Evolutionary conservation across 768 basidiomycete species (phyloP).

Genomic region (Agrocybe chaxingu): DNA sequence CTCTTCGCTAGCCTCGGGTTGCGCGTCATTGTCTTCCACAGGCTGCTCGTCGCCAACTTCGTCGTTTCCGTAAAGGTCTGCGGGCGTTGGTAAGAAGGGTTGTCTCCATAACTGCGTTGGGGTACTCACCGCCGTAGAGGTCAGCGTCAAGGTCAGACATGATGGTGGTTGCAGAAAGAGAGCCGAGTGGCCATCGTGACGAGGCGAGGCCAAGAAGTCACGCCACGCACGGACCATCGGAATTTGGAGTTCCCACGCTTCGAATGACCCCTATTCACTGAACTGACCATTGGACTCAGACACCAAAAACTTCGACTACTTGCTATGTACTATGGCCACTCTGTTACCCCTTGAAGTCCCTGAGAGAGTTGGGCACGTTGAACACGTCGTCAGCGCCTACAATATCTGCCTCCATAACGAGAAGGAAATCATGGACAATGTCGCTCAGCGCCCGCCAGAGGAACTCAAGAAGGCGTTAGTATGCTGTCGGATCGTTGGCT

Average conservation of each 20-base stretch:
- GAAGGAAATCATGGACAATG: conserved; percentile 6
- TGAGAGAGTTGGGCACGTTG: background rate
- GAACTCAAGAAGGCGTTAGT: conserved; percentile 15
- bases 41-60: conserved; percentile 54
- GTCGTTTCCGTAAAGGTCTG: conserved; percentile 77
- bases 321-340: background rate
- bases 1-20: conserved; percentile 8
- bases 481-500: conserved; percentile 21
- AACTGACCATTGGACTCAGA: background rate
- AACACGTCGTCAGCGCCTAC: conserved; percentile 15
- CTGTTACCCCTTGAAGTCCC: background rate
- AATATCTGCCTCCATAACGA: conserved; percentile 16
- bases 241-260: background rate
- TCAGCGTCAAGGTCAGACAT: conserved; percentile 89
- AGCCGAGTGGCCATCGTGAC: background rate
- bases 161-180: conserved; percentile 32
- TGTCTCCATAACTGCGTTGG: background rate
- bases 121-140: conserved; percentile 77
- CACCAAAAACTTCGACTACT: too few relatives aligned
- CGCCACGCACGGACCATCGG: background rate
- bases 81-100: background rate
- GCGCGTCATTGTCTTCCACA: conserved; percentile 20
- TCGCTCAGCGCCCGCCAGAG: background rate
- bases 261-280: background rate
- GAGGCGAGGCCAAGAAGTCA: too few relatives aligned